Percentiles rank a stretch among this genome's conserved stretches.
phyloP scores from a whole-genome alignment of 805 yeast genomes.

The Candida vartiovaarae region DNA sequence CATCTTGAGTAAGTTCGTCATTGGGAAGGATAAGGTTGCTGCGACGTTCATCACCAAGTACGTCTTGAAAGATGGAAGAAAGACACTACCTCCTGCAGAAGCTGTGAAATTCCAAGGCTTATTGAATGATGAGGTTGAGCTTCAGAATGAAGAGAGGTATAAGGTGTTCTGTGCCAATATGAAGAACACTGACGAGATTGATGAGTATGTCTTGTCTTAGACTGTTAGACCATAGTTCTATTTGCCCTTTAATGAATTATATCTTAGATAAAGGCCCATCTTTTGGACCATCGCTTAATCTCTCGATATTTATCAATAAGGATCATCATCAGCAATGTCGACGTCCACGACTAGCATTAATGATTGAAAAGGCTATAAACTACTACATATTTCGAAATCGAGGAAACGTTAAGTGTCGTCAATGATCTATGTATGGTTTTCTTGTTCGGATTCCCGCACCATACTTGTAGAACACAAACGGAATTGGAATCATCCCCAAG shows the following conservation, averaged over 20 bases:
- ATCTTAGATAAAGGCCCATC: too few species aligned
- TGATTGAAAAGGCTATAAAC: too few species aligned
- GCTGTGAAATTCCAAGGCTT: slow-evolving; percentile 51
- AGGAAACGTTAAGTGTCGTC: background rate
- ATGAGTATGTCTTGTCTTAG: slow-evolving; percentile 12
- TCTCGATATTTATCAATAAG: too few species aligned
- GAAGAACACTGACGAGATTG: slow-evolving; percentile 31
- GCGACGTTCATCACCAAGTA: slow-evolving; percentile 69
- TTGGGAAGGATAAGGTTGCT: slow-evolving; percentile 31
- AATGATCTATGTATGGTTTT: slow-evolving; percentile 16
- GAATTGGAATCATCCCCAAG: slow-evolving; percentile 45
- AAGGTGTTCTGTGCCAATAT: slow-evolving; percentile 29
- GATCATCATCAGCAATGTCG: too few species aligned
- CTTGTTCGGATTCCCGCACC: slow-evolving; percentile 35
- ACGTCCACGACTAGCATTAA: too few species aligned
- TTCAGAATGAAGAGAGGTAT: slow-evolving; percentile 33
- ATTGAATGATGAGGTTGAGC: slow-evolving; percentile 43
- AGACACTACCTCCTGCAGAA: slow-evolving; percentile 62
- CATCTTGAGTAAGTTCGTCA: slow-evolving; percentile 55
- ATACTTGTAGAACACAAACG: slow-evolving; percentile 43
- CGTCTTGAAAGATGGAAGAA: slow-evolving; percentile 72
- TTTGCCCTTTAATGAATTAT: too few species aligned
- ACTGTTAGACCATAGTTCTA: too few species aligned
- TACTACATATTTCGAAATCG: too few species aligned
- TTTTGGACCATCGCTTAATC: too few species aligned